phyloP scores from a whole-genome alignment of 306 rosid species.

The Vicia sativa region DNA sequence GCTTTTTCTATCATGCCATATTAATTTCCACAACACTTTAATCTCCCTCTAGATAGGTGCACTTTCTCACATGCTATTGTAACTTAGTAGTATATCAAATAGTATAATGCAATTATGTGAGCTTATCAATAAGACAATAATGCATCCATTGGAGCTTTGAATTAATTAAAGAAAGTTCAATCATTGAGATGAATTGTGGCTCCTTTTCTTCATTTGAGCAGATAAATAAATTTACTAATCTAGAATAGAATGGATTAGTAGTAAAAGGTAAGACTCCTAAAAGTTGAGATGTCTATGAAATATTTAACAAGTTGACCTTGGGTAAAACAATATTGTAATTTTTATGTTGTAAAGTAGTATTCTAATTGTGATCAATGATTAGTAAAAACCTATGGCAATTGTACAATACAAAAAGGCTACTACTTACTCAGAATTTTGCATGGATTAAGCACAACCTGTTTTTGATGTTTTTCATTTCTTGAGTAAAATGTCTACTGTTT shows the following conservation, averaged over 20 bases:
- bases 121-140: conserved; percentile 24
- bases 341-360: not conserved
- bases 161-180: conserved; percentile 8
- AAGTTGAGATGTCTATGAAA: conserved; percentile 3
- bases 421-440: not conserved
- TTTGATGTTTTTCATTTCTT: not conserved
- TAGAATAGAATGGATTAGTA: not conserved
- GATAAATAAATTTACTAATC: conserved; percentile 7
- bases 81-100: not conserved
- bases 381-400: conserved; percentile 13
- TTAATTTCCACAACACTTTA: not conserved
- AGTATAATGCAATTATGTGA: conserved; percentile 13
- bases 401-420: conserved; percentile 13
- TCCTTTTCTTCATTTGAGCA: not conserved
- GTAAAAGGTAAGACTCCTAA: not conserved
- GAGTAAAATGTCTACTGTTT: not conserved
- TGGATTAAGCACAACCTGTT: not conserved
- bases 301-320: conserved; percentile 19
- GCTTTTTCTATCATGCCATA: conserved; percentile 26
- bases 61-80: conserved; percentile 32
- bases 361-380: conserved; percentile 18
- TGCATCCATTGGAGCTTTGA: conserved; percentile 24
- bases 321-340: conserved; percentile 16
- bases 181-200: conserved; percentile 19
- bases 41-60: not conserved